Base-by-base conservation (phyloP, 2,329 filamentous ascomycete species). In the Penicillium freii region DNA sequence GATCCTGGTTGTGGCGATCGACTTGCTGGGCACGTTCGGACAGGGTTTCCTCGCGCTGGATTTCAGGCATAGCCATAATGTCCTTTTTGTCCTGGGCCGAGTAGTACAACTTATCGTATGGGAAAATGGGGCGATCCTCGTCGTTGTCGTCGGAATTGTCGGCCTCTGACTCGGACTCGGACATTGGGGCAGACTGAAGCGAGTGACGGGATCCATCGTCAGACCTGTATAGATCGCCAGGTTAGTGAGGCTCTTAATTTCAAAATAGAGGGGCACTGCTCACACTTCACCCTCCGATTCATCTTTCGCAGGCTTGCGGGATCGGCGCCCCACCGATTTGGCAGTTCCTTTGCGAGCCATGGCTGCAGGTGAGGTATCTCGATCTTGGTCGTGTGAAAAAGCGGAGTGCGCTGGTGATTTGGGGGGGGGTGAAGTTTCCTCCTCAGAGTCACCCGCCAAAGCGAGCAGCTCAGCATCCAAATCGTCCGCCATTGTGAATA, bases 401-500 rank as follows among this genome's bases (percentile, higher is more conserved):
- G 80, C 83, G 38, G 77, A 81, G 42, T 62, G 66, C 38, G 64
- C 81, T 79, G 68, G 84, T 77, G 73, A 84, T 80, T 78, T 70
- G 79, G 84, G 57, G 75, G 71, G 75, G 52, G 81, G 80, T 60
- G 85, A 73, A 54, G 76, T 72, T 64, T 83, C 81, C 61, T 82
- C 80, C 62, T 81, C 80, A 50, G 79, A 81, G 67, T 81, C 88
- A 66, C 90, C 94, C 54, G 92, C 94, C 64, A 97, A 87, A 70
- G 91, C 92, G 63, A 97, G 88, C 64, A 97, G 87, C 79, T 97
- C 93, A 68, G 93, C 92, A 73, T 97, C 93, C 65, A 97, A 84
- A 71, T 93, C 73, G 57, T 74, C 90, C 56, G 90, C 89, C 92
- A 96, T 96, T 69, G 63, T 82, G 63, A 69, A 66, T 66, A 31